Conservation (phyloP, 169 alveolate species). For the Eimeria necatrix region DNA sequence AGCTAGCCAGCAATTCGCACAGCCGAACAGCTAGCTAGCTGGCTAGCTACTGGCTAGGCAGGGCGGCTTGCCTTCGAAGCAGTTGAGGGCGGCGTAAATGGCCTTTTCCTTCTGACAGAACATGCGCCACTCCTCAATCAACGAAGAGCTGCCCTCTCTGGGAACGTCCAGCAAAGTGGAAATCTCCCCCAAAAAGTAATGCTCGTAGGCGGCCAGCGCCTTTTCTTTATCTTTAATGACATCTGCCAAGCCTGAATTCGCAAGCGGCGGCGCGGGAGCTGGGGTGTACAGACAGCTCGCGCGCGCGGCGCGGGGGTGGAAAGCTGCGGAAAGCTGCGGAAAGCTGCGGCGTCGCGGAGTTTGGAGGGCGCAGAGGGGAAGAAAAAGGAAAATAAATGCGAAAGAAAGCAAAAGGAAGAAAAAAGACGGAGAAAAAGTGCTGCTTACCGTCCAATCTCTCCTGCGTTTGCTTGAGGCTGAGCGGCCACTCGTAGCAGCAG, state of each 20-base stretch:
- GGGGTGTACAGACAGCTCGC: not conserved
- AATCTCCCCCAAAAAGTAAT: constrained; percentile 91
- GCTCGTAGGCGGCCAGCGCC: constrained; percentile 94
- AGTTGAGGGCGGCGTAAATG: constrained; percentile 94
- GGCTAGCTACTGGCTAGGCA: too few relatives aligned
- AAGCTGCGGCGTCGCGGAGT: not conserved
- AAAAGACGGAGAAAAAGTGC: not conserved
- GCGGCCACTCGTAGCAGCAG: constrained; percentile 91
- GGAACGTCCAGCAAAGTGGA: constrained; percentile 91
- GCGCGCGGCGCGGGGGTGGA: not conserved
- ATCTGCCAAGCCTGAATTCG: not conserved
- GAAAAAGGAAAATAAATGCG: too few relatives aligned
- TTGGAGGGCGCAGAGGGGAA: not conserved
- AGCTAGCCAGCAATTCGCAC: not conserved
- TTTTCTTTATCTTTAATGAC: constrained; percentile 90
- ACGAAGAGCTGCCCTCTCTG: constrained; percentile 89
- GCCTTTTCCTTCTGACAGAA: constrained; percentile 97
- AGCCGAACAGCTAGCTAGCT: not conserved
- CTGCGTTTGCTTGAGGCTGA: constrained; percentile 82
- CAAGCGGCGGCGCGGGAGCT: too few relatives aligned
- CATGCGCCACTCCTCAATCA: constrained; percentile 96
- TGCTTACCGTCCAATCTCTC: constrained; percentile 32
- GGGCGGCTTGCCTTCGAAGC: constrained; percentile 87
- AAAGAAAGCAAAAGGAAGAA: not conserved
- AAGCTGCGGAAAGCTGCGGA: not conserved